Conservation (phyloP, 2,329 filamentous ascomycete species). For the Elsinoe ampelina region DNA sequence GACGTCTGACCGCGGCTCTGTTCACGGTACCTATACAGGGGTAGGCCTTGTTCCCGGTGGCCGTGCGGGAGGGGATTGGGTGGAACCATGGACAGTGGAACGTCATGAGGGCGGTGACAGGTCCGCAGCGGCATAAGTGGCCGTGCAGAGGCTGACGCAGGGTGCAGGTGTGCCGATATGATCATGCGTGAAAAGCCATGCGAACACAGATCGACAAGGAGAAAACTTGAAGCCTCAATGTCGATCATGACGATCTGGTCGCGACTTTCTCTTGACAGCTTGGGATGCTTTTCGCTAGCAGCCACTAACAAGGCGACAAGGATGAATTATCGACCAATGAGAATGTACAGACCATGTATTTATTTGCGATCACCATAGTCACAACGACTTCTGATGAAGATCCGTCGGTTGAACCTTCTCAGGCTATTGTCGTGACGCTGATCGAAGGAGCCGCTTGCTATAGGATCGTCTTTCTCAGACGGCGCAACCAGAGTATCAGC, state of each 20-base stretch:
- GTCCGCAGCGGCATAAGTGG: not conserved
- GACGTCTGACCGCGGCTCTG: not conserved
- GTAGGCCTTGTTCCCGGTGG: not conserved
- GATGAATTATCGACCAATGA: conserved; percentile 2
- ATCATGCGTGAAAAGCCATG: not conserved
- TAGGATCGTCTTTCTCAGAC: not conserved
- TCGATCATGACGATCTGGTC: conserved; percentile 3
- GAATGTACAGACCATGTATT: not conserved
- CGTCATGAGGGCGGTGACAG: not conserved
- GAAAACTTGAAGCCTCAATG: not conserved
- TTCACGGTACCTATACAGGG: not conserved
- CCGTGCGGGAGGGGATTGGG: not conserved
- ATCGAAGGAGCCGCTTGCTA: conserved; percentile 8
- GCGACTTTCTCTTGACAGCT: conserved; percentile 4
- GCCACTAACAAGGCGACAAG: conserved; percentile 1
- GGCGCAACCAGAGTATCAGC: not conserved
- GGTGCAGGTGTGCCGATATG: not conserved
- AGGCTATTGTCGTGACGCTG: not conserved
- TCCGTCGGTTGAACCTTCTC: conserved; percentile 4
- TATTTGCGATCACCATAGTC: not conserved
- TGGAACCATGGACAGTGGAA: not conserved
- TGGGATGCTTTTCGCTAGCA: not conserved
- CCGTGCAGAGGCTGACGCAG: not conserved
- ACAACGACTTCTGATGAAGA: not conserved
- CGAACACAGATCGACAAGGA: conserved; percentile 11